These are phyloP conservation scores for Crassisporium funariophilum DNA, from an alignment of 768 basidiomycete species.

Conservation along the genomic window DNA sequence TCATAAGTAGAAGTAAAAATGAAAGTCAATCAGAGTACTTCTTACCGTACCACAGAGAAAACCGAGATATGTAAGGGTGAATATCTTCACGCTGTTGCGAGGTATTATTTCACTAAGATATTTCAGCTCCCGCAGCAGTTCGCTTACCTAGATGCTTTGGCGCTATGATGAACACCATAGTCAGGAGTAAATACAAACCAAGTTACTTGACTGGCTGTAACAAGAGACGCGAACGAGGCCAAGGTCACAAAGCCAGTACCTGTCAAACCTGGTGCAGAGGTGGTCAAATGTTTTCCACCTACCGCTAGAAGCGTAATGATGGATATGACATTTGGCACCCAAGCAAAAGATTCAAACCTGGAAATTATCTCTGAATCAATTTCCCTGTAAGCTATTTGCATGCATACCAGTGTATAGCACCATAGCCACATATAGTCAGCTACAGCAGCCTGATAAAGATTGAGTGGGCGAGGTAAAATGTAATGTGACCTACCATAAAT, in stretches of 20 bases:
- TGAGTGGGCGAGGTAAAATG: too few species aligned
- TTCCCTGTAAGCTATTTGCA: not conserved
- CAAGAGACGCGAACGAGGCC: slow-evolving; percentile 39
- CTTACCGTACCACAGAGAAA: slow-evolving; percentile 66
- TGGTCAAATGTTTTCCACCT: slow-evolving; percentile 59
- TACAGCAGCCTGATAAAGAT: slow-evolving; percentile 9
- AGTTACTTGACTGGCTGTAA: slow-evolving; percentile 37
- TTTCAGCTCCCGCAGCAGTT: not conserved
- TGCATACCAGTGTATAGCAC: slow-evolving; percentile 59
- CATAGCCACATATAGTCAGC: slow-evolving; percentile 65
- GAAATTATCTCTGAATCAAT: not conserved
- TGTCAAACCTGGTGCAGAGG: slow-evolving; percentile 26
- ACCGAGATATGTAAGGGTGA: slow-evolving; percentile 65
- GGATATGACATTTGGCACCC: slow-evolving; percentile 67
- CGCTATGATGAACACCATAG: slow-evolving; percentile 45
- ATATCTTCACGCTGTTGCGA: slow-evolving; percentile 51
- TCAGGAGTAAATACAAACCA: slow-evolving; percentile 48
- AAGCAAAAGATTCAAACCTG: slow-evolving; percentile 59
- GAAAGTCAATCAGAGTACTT: slow-evolving; percentile 6
- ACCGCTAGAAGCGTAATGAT: slow-evolving; percentile 66
- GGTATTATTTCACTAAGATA: not conserved
- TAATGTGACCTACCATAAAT: slow-evolving; percentile 30
- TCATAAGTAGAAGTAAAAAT: slow-evolving; percentile 3
- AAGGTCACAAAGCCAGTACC: slow-evolving; percentile 31
- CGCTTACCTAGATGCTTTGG: slow-evolving; percentile 31